phyloP scores from a whole-genome alignment of 2,329 filamentous ascomycete species.

The Coleophoma crateriformis region DNA sequence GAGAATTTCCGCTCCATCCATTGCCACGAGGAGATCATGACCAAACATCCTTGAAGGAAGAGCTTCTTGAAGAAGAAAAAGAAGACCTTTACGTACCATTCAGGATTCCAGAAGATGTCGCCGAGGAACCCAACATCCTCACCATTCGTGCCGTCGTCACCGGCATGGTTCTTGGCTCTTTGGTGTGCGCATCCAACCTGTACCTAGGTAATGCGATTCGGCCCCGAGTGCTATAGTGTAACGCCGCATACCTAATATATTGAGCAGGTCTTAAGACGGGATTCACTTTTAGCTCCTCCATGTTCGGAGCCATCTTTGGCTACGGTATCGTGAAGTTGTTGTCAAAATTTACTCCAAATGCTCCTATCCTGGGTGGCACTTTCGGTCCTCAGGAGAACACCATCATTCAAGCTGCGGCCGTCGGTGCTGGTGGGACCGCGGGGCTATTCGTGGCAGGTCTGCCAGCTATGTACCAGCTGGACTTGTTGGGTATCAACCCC shows the following conservation, averaged over 20 bases:
- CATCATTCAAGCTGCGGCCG: constrained; percentile 54
- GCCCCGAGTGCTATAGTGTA: too few species aligned
- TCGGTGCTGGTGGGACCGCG: constrained; percentile 51
- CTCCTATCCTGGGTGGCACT: constrained; percentile 45
- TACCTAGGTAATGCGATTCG: constrained; percentile 41
- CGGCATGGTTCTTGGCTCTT: constrained; percentile 49
- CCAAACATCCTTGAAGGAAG: constrained; percentile 7
- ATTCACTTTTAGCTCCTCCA: constrained; percentile 41
- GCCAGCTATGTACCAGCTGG: constrained; percentile 54
- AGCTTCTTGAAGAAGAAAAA: constrained; percentile 4
- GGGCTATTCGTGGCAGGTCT: constrained; percentile 54
- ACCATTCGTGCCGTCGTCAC: constrained; percentile 50
- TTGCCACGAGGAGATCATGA: constrained; percentile 2
- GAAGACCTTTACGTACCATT: constrained; percentile 6
- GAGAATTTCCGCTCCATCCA: constrained; percentile 4
- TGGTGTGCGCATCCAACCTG: constrained; percentile 58
- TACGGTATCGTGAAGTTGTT: constrained; percentile 52
- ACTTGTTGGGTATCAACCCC: constrained; percentile 41
- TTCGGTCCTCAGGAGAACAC: constrained; percentile 60
- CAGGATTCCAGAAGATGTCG: constrained; percentile 26
- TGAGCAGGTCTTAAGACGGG: constrained; percentile 42
- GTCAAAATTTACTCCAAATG: constrained; percentile 39
- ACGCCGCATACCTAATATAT: neutral
- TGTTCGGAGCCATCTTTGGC: constrained; percentile 52
- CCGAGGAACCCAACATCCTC: constrained; percentile 41